These are phyloP conservation scores for Lippia alba DNA, from an alignment of 305 asterid species.

Conservation along the genomic window DNA sequence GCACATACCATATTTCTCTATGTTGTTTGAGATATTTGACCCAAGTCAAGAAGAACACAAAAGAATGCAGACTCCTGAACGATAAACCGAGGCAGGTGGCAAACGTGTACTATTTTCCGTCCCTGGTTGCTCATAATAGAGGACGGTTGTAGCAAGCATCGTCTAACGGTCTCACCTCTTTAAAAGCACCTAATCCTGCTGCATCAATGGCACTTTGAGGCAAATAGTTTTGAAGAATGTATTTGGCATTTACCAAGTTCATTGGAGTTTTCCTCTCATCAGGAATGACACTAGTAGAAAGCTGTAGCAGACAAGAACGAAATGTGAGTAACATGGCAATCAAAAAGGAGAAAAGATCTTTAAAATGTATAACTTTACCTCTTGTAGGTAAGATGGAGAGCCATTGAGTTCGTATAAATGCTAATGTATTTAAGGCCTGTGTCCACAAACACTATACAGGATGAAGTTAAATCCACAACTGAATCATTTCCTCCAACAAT, in stretches of 20 bases:
- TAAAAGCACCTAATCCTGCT: slow-evolving; percentile 87
- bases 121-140: slow-evolving; percentile 88
- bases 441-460: too few relatives aligned
- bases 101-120: slow-evolving; percentile 93
- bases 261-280: slow-evolving; percentile 76
- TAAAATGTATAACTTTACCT: too few relatives aligned
- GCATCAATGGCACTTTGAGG: slow-evolving; percentile 95
- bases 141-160: slow-evolving; percentile 60
- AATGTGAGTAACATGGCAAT: not conserved
- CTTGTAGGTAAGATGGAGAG: too few relatives aligned
- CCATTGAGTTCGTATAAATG: too few relatives aligned
- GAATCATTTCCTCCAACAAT: too few relatives aligned
- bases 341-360: too few relatives aligned
- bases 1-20: slow-evolving; percentile 36
- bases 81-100: slow-evolving; percentile 99
- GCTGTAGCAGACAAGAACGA: slow-evolving; percentile 44
- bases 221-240: slow-evolving; percentile 84
- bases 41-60: slow-evolving; percentile 76
- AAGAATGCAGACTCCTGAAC: slow-evolving; percentile 97
- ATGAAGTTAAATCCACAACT: too few relatives aligned
- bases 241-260: slow-evolving; percentile 87
- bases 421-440: too few relatives aligned
- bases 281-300: slow-evolving; percentile 58
- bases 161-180: slow-evolving; percentile 56
- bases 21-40: slow-evolving; percentile 14